Evolutionary conservation across 768 basidiomycete species (phyloP), one percentile per base, ranked within the genome.

Genomic region (Lactifluus echinatus): DNA sequence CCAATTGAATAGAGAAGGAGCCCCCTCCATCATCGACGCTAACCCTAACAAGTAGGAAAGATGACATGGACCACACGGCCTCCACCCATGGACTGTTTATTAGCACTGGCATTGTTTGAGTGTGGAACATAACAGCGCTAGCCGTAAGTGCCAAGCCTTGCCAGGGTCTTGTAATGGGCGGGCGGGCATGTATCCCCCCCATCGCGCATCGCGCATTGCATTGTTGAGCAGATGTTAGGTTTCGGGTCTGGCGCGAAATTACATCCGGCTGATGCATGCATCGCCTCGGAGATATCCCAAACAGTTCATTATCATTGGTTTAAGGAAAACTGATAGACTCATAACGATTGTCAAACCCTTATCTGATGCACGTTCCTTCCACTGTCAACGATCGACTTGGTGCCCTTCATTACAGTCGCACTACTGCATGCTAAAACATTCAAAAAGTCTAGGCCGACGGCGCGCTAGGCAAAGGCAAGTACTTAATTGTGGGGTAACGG

Each of bases 21-120:
- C 19, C 39, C 29, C 43, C 50, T 31, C 4, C 40, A 2, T 52
- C 62, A 39, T 55, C 55, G 46, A 60, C 52, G 39, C 36, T 44
- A 31, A 57, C 43, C 45, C 34, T 51, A 48, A 28, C 19, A 21
- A 58, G 46, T 21, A 53, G 29, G 42, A 40, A 37, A 43, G 31
- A 21, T 11, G 26, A 44, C 10, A 45, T 8, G 12, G 21, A 10
- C 24, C 44, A 21, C 21, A 26, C 17, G 14, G 24, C 26, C 21
- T 54, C 33, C 24, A 54, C 10, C 53, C n/a, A 50, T 40, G 40
- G 51, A n/a, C 26, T 39, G 19, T 37, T 44, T 19, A 43, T 42
- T 29, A n/a, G 44, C 33, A 39, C 15, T n/a, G 40, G 23, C 14
- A 12, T 36, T 19, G 17, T 36, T n/a, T 34, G 21, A 6, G 21